Evolutionary conservation across 2,329 filamentous ascomycete species (phyloP), one percentile per base, ranked within the genome.

Genomic region (Fusarium sp.): DNA sequence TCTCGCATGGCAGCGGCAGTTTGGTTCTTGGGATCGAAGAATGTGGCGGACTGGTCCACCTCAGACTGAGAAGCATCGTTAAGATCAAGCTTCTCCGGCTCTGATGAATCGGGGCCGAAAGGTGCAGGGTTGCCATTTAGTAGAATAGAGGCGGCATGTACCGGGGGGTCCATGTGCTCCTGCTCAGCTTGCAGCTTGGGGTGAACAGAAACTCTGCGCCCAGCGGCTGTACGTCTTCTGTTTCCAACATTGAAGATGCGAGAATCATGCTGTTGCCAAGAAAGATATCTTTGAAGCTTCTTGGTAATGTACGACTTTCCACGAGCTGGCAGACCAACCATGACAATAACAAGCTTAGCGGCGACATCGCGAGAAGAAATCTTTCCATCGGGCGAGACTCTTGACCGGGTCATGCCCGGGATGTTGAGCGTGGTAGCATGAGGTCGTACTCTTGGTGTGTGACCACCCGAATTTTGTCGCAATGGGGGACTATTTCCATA

Each of bases 261-360:
- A 15, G 95, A 96, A 77, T 97, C 93, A 81, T 99, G 95, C 78
- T 99, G 96, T 77, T 98, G 90, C 96, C 96, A 99, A 52, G 97
- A 95, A 53, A 99, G 84, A 79, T 98, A 99, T 67, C 96, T 89
- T 63, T 96, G 92, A 69, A 99, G 88, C 83, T 99, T 99, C 85
- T 98, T 98, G 67, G 96, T 98, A 76, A 99, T 97, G 82, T 99
- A 99, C 59, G 95, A 98, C 83, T 99, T 99, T 78, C 96, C 96
- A 76, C 96, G 88, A 12, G 96, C 96, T 5, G 96, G 96, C 75
- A 99, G 84, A 70, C 96, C 96, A 66, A 99, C 96, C 96, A 99
- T 99, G 79, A 99, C 90, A 76, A 99, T 97, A 78, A 98, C 94
- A 68, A 99, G 86, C 85, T 99, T 99, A 43, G 96, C 92, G 52